These are phyloP conservation scores for Albugo candida DNA, from an alignment of 352 stramenopile species.

Conservation along the genomic window DNA sequence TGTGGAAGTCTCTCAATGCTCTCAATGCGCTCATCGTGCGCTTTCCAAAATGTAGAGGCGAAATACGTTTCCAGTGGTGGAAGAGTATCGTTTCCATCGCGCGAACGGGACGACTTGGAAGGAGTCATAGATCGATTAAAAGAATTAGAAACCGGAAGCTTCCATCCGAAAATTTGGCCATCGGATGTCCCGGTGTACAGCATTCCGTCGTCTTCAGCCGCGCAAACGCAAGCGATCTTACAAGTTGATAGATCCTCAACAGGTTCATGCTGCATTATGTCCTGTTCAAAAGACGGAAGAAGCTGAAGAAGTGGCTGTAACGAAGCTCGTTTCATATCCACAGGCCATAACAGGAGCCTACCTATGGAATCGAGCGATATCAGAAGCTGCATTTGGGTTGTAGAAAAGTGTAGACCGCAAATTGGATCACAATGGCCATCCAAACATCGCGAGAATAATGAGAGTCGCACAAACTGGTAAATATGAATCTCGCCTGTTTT, in stretches of 20 bases:
- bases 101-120: not conserved
- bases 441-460: conserved; percentile 27
- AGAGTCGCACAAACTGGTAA: conserved; percentile 40
- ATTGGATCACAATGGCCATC: conserved; percentile 26
- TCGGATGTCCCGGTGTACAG: conserved; percentile 7
- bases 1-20: conserved; percentile 16
- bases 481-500: conserved; percentile 30
- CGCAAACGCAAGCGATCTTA: not conserved
- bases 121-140: not conserved
- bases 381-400: not conserved
- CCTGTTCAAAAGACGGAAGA: no score
- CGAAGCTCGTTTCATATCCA: no score
- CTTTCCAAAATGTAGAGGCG: conserved; percentile 19
- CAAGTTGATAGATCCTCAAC: not conserved
- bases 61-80: conserved; percentile 8
- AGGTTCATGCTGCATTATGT: no score
- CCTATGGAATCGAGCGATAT: no score
- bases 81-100: conserved; percentile 1
- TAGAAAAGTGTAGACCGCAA: conserved; percentile 24
- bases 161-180: conserved; percentile 10
- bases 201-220: conserved; percentile 7
- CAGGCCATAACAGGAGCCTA: no score
- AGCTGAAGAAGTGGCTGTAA: no score
- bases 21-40: conserved; percentile 18
- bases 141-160: not conserved